Evolutionary conservation across 192 early-diverging fungal species (phyloP), one percentile per base, ranked within the genome.

Genomic region (Mortierella hygrophila): DNA sequence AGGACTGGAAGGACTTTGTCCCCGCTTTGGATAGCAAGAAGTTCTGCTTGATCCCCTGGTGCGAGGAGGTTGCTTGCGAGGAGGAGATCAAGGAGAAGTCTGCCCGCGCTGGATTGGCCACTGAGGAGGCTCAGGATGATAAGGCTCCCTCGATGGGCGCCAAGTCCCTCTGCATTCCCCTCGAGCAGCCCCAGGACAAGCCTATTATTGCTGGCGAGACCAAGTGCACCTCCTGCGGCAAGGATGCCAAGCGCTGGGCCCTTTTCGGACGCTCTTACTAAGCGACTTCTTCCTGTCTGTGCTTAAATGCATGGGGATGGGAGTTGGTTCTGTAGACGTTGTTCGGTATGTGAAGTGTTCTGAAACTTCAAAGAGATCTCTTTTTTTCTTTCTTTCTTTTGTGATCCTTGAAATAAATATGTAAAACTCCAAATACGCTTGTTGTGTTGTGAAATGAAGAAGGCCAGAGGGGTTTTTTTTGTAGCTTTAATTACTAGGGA

Each of bases 141-240:
- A 95, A 96, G 91, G 99, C 97, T 73, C 99, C 99, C 47, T 98
- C 98, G 26, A 99, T 99, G 99, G 99, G 99, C 74, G 99, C 99
- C 78, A 99, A 99, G 90, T 97, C 98, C 9, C 94, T 99, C 41
- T 99, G 99, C 89, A 96, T 98, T 89, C 99, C 99, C 37, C 96
- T 96, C 85, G 91, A 94, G 68, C 98, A 99, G 94, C 98, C 99
- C 76, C 89, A 90, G 15, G 93, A 98, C 68, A 95, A 93, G 72
- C 92, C 95, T 5, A 92, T 99, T 65, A 88, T 94, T 70, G 92
- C 92, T 49, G 97, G 96, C 79, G 93, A 94, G 75, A 97, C 96
- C 46, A 97, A 97, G 93, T 99, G 98, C 88, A 78, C 93, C 84
- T 92, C 93, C 69, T 97, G 96, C 79, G 96, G 93, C 52, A 82